phyloP scores from a whole-genome alignment of 2,329 filamentous ascomycete genomes.

The Beauveria medogensis region DNA sequence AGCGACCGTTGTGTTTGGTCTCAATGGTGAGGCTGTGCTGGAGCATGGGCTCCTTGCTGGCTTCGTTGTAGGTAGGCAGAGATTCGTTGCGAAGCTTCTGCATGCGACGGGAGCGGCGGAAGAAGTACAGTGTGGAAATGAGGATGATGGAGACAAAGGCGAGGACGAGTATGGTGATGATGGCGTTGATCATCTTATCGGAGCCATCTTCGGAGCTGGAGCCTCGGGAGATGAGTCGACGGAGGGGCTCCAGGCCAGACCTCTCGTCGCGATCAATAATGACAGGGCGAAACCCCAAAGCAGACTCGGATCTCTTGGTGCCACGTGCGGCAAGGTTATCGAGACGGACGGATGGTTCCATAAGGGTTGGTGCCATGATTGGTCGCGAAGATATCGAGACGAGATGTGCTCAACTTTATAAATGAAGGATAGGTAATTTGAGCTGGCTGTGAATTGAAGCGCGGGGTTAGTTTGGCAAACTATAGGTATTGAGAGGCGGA shows the following conservation, averaged over 20 bases:
- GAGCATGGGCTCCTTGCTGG: constrained; percentile 41
- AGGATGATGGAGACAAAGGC: constrained; percentile 64
- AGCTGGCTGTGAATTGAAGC: background rate
- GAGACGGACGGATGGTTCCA: constrained; percentile 7
- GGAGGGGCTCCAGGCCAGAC: constrained; percentile 9
- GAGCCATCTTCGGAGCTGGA: constrained; percentile 35
- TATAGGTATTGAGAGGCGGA: background rate
- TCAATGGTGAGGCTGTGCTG: constrained; percentile 49
- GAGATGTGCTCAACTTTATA: constrained; percentile 11
- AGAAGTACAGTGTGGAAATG: constrained; percentile 58
- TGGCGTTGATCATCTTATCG: constrained; percentile 63
- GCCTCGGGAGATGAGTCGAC: constrained; percentile 3
- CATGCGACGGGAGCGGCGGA: constrained; percentile 56
- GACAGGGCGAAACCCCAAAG: constrained; percentile 5
- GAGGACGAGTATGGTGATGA: constrained; percentile 73
- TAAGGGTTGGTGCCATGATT: constrained; percentile 10
- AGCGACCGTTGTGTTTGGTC: constrained; percentile 46
- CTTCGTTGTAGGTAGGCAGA: constrained; percentile 64
- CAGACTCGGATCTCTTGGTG: background rate
- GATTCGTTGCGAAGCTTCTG: constrained; percentile 40
- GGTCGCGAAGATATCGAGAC: constrained; percentile 13
- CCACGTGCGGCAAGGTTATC: background rate
- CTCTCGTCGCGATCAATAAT: constrained; percentile 6
- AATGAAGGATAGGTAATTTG: constrained; percentile 17
- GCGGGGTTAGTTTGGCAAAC: background rate